These are phyloP conservation scores for Aegilops bicornis DNA, from an alignment of 176 grass and related monocot genomes.

Conservation along the genomic window DNA sequence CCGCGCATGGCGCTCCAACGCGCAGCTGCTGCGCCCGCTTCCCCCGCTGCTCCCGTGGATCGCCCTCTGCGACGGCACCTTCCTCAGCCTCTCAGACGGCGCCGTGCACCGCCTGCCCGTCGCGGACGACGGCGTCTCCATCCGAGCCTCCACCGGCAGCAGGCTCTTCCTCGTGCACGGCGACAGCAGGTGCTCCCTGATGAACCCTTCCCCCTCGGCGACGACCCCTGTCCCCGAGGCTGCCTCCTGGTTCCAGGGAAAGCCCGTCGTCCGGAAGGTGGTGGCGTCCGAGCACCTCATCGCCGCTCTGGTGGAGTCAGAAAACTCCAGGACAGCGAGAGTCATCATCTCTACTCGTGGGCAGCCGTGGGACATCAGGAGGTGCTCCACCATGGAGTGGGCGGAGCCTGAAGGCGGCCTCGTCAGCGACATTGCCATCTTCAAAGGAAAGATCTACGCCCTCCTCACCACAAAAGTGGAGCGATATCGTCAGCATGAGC, in stretches of 20 bases:
- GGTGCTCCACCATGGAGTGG: not conserved
- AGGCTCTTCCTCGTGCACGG: too few relatives aligned
- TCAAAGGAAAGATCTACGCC: not conserved
- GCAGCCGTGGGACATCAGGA: not conserved
- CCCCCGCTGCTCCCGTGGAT: too few relatives aligned
- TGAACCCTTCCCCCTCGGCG: too few relatives aligned
- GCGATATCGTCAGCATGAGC: too few relatives aligned
- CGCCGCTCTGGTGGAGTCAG: not conserved
- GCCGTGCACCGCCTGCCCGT: too few relatives aligned
- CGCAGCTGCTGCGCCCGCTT: too few relatives aligned
- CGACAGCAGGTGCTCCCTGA: too few relatives aligned
- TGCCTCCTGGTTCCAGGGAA: not conserved
- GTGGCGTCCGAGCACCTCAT: not conserved
- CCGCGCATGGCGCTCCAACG: too few relatives aligned
- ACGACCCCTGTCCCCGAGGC: not conserved
- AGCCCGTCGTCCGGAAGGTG: not conserved
- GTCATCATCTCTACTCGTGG: not conserved
- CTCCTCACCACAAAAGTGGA: not conserved
- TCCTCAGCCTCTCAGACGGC: too few relatives aligned
- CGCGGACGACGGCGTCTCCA: too few relatives aligned
- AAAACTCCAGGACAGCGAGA: not conserved
- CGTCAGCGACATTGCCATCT: not conserved
- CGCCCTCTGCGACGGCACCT: too few relatives aligned
- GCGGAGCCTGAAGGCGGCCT: not conserved
- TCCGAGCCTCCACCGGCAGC: too few relatives aligned